Base-by-base conservation (phyloP, 1,139 yeast species). In the Kodamaea anthophila region DNA sequence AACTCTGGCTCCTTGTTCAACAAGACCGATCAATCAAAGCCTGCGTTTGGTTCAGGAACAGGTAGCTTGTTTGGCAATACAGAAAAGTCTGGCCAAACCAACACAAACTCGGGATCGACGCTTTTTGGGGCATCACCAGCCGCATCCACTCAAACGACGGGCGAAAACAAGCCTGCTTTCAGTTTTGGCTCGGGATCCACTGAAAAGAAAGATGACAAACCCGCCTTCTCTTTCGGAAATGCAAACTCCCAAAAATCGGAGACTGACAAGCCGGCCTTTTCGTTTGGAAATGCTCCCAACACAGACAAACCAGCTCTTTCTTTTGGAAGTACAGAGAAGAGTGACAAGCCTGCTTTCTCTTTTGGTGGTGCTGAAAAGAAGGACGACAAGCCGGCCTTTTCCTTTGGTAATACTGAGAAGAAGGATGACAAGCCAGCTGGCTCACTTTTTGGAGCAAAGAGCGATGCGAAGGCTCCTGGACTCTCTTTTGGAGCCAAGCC, bases 281-380 rank as follows among this genome's bases (percentile, higher is more conserved):
- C 31, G 3, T 29, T 29, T 29, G 32, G 28, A 16, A 21, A 21
- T 5, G 12, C 31, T n/a, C 43, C 37, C 9, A 43, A 35, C 6
- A 36, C 36, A 11, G 35, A 31, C n/a, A 19, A 33, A 9, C 42
- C 36, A 2, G 35, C 24, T 22, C 36, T 44, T 19, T 38, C 52
- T 13, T 48, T 58, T 36, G 64, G 63, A 5, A 12, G 31, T 3
- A 21, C 21, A 9, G 23, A 21, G 9, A 23, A 29, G 13, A 21
- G 18, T 10, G 22, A 26, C n/a, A 18, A 28, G 18, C 39, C 43
- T 22, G 39, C 44, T 3, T 34, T 40, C 18, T 36, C 44, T 1
- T 42, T 47, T 26, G 56, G 53, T 7, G 48, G 41, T 10, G n/a
- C n/a, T n/a, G n/a, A n/a, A n/a, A 40, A 37, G 26, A 13, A 29